Evolutionary conservation across 1,139 yeast genomes (phyloP), one percentile per base, ranked within the genome.

Genomic region (Eremothecium gossypii): DNA sequence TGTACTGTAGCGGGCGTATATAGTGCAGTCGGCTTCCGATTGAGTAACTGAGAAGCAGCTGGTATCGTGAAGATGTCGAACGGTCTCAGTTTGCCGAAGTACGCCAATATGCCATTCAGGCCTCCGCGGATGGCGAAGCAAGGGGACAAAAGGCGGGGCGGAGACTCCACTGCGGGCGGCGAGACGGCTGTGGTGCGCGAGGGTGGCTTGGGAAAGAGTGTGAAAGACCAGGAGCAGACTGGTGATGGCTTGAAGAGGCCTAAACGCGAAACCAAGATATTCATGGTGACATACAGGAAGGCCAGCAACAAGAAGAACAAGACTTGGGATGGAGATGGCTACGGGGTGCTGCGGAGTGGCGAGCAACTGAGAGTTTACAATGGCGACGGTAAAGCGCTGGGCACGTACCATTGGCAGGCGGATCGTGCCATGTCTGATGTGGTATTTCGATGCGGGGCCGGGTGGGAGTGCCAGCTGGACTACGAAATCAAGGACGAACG

Each of bases 251-350:
- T 13, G 6, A 32, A 32, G 17, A n/a, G 29, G 5, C n/a, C 7
- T 6, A 20, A 14, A 34, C 11, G 27, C 11, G n/a, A 20, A n/a
- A 33, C n/a, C 27, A 36, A 41, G 13, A 33, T 45, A 43, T 30
- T 63, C 54, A 50, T 52, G 9, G 77, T 78, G 2, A 73, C 84
- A 51, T 84, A 83, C 75, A 67, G 98, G 34, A 86, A 84, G 58
- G 70, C 69, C 33, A 69, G 91, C 1, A 70, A 66, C 32, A 85
- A 83, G 63, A 87, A 89, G 68, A 79, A 87, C 60, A 89, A 89
- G 58, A 80, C 89, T 0, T 91, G 98, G 98, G 94, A 86, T 45
- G 95, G 95, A 2, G 98, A 91, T 63, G 97, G 96, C 0, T 61
- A 64, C 23, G 67, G 84, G 5, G 48, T 61, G 0, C 52, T 69